These are phyloP conservation scores for Clavispora carvajalis DNA, from an alignment of 805 yeast genomes.

Conservation along the genomic window DNA sequence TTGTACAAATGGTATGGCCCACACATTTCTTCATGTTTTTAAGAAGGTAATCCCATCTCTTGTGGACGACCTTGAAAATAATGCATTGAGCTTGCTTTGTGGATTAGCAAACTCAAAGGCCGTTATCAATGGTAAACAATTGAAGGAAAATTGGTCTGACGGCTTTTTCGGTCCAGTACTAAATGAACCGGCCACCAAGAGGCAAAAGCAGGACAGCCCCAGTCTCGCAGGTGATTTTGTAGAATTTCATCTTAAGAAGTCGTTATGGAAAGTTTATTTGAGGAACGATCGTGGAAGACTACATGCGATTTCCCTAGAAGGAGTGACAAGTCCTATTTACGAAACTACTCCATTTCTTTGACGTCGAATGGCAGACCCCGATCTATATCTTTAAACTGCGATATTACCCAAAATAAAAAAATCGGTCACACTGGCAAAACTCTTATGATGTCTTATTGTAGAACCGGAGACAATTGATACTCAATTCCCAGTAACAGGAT, in stretches of 20 bases:
- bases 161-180: constrained; percentile 18
- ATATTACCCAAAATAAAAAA: too few species aligned
- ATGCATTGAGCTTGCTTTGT: constrained; percentile 19
- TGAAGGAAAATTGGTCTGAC: constrained; percentile 30
- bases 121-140: constrained; percentile 29
- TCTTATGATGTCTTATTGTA: too few species aligned
- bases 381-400: too few species aligned
- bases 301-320: constrained; percentile 28
- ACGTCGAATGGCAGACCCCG: too few species aligned
- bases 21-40: constrained; percentile 21
- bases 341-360: constrained; percentile 9
- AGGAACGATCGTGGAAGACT: constrained; percentile 19
- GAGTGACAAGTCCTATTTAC: constrained; percentile 4
- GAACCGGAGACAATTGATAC: too few species aligned
- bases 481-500: too few species aligned
- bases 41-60: constrained; percentile 16
- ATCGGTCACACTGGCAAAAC: too few species aligned
- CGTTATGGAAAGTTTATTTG: constrained; percentile 39
- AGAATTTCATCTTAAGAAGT: constrained; percentile 37
- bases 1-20: constrained; percentile 20
- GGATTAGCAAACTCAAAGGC: constrained; percentile 25
- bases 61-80: constrained; percentile 13
- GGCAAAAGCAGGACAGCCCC: constrained; percentile 9
- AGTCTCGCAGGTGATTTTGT: constrained; percentile 31
- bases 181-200: constrained; percentile 4